Conservation (phyloP, 345 rosid species). For the Dipteronia dyeriana region DNA sequence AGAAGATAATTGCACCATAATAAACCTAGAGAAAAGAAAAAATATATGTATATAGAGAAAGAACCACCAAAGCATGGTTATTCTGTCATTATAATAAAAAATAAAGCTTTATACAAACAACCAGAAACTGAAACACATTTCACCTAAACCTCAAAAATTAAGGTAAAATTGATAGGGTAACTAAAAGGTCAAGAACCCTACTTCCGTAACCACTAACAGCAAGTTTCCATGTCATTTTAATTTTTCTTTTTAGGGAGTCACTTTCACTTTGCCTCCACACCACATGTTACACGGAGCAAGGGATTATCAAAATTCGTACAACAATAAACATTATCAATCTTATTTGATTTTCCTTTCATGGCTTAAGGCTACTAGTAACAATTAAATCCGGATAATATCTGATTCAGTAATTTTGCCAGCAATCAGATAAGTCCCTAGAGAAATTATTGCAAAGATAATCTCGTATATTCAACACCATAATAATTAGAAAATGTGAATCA, state of each 20-base stretch:
- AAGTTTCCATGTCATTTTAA: not conserved
- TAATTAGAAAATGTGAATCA: not conserved
- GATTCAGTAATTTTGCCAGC: not conserved
- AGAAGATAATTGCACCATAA: not conserved
- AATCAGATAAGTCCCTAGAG: not conserved
- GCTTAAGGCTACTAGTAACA: not conserved
- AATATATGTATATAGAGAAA: not conserved
- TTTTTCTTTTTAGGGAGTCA: not conserved
- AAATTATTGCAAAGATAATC: not conserved
- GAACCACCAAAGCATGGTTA: not conserved
- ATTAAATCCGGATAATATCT: not conserved
- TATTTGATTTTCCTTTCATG: not conserved
- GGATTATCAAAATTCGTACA: not conserved
- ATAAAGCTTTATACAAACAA: not conserved
- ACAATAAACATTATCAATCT: not conserved
- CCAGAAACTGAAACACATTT: no score
- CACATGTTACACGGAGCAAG: not conserved
- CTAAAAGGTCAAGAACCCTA: no score
- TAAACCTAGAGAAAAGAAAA: not conserved
- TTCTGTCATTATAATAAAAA: not conserved
- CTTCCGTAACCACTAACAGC: not conserved
- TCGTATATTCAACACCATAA: not conserved
- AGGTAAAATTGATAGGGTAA: no score
- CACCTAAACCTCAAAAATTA: no score
- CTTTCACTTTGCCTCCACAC: not conserved